Conservation (phyloP, 2,329 filamentous ascomycete genomes). For the Botrytis fragariae region DNA sequence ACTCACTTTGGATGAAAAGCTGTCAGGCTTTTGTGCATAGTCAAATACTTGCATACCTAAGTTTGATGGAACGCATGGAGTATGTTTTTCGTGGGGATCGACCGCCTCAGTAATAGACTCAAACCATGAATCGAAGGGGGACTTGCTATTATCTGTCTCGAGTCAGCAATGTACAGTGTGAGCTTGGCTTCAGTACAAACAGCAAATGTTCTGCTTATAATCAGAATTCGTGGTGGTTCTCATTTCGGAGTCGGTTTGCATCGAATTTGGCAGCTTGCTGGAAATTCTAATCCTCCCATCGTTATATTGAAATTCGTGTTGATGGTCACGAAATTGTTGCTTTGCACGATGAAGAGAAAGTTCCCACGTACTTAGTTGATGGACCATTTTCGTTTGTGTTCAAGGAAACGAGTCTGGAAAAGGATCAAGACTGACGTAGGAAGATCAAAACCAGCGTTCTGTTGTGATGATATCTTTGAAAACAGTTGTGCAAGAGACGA, state of each 20-base stretch:
- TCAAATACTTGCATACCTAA: not conserved
- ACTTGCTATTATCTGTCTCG: not conserved
- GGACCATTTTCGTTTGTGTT: not conserved
- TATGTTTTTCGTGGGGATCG: not conserved
- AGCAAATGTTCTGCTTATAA: not conserved
- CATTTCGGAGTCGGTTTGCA: not conserved
- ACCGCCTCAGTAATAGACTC: not conserved
- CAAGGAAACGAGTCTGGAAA: not conserved
- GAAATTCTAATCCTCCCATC: not conserved
- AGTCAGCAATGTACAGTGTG: not conserved
- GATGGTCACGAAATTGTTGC: not conserved
- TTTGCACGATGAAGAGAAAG: not conserved
- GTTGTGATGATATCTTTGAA: not conserved
- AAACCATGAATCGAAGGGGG: not conserved
- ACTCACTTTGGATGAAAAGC: too few species aligned
- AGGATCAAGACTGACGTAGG: not conserved
- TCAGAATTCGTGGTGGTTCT: not conserved
- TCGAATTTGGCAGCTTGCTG: not conserved
- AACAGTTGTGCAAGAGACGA: not conserved
- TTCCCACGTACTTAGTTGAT: not conserved
- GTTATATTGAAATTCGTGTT: not conserved
- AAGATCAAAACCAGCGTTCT: not conserved
- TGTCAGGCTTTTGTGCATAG: not conserved
- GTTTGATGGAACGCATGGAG: not conserved
- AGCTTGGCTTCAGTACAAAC: not conserved